Evolutionary conservation across 306 rosid species (phyloP).

Genomic region (Cyamopsis tetragonoloba): DNA sequence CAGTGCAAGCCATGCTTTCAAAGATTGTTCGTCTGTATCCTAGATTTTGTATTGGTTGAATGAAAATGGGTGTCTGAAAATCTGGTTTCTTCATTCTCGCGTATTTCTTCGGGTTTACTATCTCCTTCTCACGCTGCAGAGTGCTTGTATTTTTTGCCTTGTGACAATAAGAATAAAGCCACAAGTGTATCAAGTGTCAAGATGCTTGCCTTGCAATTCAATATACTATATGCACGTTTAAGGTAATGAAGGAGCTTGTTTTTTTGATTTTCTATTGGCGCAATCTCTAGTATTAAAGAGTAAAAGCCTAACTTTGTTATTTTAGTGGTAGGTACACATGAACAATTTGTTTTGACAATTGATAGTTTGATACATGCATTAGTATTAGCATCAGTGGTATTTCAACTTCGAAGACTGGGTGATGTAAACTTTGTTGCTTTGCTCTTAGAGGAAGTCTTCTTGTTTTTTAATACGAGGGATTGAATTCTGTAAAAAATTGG

Average conservation of each 20-base stretch:
- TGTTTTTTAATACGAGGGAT: neutral
- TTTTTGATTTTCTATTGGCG: neutral
- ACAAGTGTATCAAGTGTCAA: conserved; percentile 10
- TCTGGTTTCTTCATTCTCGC: conserved; percentile 14
- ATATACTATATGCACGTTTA: neutral
- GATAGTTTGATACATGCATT: neutral
- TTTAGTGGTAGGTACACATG: neutral
- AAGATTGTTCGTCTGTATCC: conserved; percentile 55
- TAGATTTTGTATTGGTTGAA: conserved; percentile 47
- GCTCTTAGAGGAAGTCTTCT: neutral
- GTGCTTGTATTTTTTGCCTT: conserved; percentile 20
- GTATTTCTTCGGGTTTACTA: conserved; percentile 14
- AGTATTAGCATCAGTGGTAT: neutral
- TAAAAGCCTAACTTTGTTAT: neutral
- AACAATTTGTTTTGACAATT: no score
- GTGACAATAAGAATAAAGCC: conserved; percentile 12
- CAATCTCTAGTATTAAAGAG: neutral
- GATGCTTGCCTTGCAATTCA: conserved; percentile 15
- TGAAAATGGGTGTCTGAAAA: conserved; percentile 34
- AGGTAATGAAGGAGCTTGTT: conserved; percentile 18
- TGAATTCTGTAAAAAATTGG: neutral
- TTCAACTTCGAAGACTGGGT: conserved; percentile 5
- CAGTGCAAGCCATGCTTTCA: conserved; percentile 35
- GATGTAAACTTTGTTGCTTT: neutral
- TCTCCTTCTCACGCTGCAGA: conserved; percentile 21